Conservation (phyloP, 257 asterid genomes). For the Primulina tabacum region DNA sequence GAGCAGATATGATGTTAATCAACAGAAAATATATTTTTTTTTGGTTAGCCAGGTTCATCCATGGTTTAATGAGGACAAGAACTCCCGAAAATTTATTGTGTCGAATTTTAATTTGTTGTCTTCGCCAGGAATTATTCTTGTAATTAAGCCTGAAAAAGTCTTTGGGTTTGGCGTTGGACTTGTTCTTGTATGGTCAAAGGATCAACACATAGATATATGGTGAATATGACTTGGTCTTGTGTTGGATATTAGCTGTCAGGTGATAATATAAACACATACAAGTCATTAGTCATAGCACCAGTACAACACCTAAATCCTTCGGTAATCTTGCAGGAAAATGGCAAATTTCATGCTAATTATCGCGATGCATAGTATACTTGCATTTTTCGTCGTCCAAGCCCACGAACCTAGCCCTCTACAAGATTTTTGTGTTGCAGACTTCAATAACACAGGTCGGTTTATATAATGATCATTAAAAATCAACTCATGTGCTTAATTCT, state of each 20-base stretch:
- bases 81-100: not conserved
- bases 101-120: not conserved
- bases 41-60: not conserved
- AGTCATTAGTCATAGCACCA: not conserved
- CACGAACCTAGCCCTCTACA: slow-evolving; percentile 48
- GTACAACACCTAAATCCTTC: too few relatives aligned
- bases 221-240: not conserved
- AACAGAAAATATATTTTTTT: not conserved
- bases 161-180: not conserved
- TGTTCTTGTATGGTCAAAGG: not conserved
- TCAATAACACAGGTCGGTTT: slow-evolving; percentile 35
- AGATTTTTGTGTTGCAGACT: slow-evolving; percentile 52
- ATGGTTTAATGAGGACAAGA: not conserved
- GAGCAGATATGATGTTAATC: not conserved
- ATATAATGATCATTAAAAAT: too few relatives aligned
- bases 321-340: slow-evolving; percentile 18
- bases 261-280: not conserved
- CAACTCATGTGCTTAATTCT: too few relatives aligned
- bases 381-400: slow-evolving; percentile 31
- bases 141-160: not conserved
- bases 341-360: slow-evolving; percentile 14
- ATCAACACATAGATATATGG: not conserved
- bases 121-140: not conserved
- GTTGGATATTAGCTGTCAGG: not conserved
- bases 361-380: slow-evolving; percentile 11